phyloP scores from a whole-genome alignment of 2,329 filamentous ascomycete species.

The Epicoccum nigrum region DNA sequence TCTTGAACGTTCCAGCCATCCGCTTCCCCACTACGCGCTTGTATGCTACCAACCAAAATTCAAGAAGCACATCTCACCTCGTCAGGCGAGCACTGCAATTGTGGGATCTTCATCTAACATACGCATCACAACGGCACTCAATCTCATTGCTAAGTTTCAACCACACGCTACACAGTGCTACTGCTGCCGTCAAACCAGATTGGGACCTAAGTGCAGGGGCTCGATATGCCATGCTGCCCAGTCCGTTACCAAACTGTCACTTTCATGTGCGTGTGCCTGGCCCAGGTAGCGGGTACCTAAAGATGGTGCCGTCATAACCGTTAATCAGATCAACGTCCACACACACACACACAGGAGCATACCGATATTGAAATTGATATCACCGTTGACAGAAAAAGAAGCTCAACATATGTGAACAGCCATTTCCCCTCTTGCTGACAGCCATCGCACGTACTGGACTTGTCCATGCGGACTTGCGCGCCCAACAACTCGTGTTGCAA shows the following conservation, averaged over 20 bases:
- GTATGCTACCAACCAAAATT: slow-evolving; percentile 15
- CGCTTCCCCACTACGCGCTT: slow-evolving; percentile 19
- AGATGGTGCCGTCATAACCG: slow-evolving; percentile 30
- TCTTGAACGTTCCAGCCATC: slow-evolving; percentile 14
- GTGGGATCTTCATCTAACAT: slow-evolving; percentile 14
- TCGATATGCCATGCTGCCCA: slow-evolving; percentile 47
- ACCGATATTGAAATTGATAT: neutral
- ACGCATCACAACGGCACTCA: slow-evolving; percentile 8
- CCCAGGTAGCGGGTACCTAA: slow-evolving; percentile 33
- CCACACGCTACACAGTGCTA: slow-evolving; percentile 8
- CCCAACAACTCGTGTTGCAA: slow-evolving; percentile 2
- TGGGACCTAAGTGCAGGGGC: slow-evolving; percentile 21
- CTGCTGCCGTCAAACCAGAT: slow-evolving; percentile 15
- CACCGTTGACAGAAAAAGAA: neutral
- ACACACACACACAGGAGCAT: neutral
- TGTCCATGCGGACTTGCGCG: neutral
- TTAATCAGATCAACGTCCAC: slow-evolving; percentile 19
- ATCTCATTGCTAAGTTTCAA: slow-evolving; percentile 3
- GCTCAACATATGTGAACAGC: neutral
- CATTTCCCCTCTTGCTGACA: neutral
- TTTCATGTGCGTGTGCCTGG: slow-evolving; percentile 21
- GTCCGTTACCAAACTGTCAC: slow-evolving; percentile 31
- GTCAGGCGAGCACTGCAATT: slow-evolving; percentile 14
- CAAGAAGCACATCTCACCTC: neutral
- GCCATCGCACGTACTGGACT: neutral